Conservation (phyloP, 2,329 filamentous ascomycete genomes). For the Lachnellula willkommii region DNA sequence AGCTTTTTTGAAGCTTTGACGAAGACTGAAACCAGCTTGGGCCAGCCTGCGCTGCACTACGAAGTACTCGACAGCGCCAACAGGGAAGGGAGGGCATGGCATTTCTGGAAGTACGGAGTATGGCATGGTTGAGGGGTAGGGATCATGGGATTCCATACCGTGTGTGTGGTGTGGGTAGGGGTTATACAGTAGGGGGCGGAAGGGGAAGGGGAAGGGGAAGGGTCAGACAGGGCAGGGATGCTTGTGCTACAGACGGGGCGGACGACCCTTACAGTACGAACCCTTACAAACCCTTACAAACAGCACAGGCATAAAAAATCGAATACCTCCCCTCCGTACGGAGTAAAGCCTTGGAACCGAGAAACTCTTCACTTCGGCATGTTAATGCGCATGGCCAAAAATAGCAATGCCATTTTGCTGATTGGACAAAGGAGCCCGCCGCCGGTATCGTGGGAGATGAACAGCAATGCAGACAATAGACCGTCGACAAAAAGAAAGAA, state of each 20-base stretch:
- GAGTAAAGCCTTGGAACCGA: slow-evolving; percentile 5
- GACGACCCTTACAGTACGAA: not conserved
- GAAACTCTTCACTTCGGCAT: not conserved
- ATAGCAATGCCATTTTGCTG: not conserved
- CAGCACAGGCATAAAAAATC: slow-evolving; percentile 6
- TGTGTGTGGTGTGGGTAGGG: not conserved
- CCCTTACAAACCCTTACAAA: not conserved
- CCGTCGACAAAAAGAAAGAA: not conserved
- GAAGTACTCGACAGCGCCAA: slow-evolving; percentile 1
- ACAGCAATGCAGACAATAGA: slow-evolving; percentile 4
- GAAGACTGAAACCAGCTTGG: slow-evolving; percentile 4
- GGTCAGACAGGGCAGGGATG: not conserved
- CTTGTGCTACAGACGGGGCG: not conserved
- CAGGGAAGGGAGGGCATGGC: slow-evolving; percentile 5
- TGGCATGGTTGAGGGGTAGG: not conserved
- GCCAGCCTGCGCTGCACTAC: not conserved
- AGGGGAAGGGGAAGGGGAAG: too few species aligned
- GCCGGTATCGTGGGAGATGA: slow-evolving; percentile 7
- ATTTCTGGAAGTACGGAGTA: not conserved
- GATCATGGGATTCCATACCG: too few species aligned
- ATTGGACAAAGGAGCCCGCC: slow-evolving; percentile 1
- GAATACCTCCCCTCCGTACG: too few species aligned
- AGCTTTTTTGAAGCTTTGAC: slow-evolving; percentile 22
- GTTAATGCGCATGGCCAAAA: slow-evolving; percentile 13
- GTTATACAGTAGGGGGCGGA: not conserved